Evolutionary conservation across 306 rosid genomes (phyloP).

Genomic region (Acacia confusa): DNA sequence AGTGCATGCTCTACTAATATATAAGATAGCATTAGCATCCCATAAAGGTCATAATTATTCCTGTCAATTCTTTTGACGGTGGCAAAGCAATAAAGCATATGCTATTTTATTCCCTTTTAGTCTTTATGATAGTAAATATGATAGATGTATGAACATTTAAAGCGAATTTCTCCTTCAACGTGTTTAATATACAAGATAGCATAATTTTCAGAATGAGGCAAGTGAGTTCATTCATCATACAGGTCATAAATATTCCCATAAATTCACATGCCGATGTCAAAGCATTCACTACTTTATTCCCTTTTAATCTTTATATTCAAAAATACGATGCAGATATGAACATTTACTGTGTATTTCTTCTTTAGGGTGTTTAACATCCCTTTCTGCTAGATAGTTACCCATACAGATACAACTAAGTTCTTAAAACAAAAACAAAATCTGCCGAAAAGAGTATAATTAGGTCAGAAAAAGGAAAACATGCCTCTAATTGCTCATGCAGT

Average conservation of each 20-base stretch:
- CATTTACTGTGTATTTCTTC: neutral
- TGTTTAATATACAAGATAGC: neutral
- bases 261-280: neutral
- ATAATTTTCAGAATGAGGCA: neutral
- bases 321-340: neutral
- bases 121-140: neutral
- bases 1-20: neutral
- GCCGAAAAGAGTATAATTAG: constrained; percentile 14
- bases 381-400: constrained; percentile 1
- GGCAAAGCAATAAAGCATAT: constrained; percentile 20
- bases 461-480: constrained; percentile 39
- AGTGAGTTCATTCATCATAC: neutral
- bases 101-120: neutral
- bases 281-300: neutral
- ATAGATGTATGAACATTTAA: neutral
- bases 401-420: neutral
- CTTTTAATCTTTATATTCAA: neutral
- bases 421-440: neutral
- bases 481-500: constrained; percentile 98
- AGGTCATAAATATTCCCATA: neutral
- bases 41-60: neutral
- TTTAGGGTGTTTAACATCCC: neutral
- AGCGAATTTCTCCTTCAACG: neutral
- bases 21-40: neutral
- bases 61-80: neutral